Evolutionary conservation across 257 asterid species (phyloP), one percentile per base, ranked within the genome.

Genomic region (Schizonepeta tenuifolia): DNA sequence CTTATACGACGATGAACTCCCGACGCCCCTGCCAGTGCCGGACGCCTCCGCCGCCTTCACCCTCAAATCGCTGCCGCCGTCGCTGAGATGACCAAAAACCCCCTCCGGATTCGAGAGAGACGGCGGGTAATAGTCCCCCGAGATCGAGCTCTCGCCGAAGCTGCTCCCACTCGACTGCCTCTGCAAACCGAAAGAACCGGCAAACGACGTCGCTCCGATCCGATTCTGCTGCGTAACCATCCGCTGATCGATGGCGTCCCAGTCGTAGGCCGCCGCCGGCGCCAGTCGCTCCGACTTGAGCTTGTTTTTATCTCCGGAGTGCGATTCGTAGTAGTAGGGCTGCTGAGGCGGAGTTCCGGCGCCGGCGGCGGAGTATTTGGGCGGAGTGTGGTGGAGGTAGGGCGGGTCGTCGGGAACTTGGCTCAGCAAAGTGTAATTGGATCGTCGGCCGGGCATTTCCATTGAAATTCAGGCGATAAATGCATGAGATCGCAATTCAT

Each of bases 161-260:
- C 95, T 89, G 71, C 96, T 90, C 46, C 92, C 97, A 60, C 96
- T 91, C 5, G 97, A 89, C 72, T 91, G 96, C 85, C 95, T 75
- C 86, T 85, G 91, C 70, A 86, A 41, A 53, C 90, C 96, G 63
- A 83, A 41, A 2, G 95, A 76, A 47, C 80, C 64, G 51, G 88
- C 74, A 64, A 84, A 79, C 80, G 81, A 77, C 2, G 85, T 8
- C 62, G 84, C 46, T 15, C 90, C 89, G 82, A 87, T 85, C 87
- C 95, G 89, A 67, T 82, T 72, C 77, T 76, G 86, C 66, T 76
- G 78, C 64, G 85, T 84, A 58, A 77, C 69, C 83, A 83, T 81
- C 49, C 84, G 75, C 67, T 85, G 94, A 87, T 88, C 96, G 67
- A 83, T 79, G 75, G 77, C 67, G 70, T 90, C 93, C 96, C 92